Evolutionary conservation across 129 eudicot genomes (phyloP).

Genomic region (Pittosporum tobira): DNA sequence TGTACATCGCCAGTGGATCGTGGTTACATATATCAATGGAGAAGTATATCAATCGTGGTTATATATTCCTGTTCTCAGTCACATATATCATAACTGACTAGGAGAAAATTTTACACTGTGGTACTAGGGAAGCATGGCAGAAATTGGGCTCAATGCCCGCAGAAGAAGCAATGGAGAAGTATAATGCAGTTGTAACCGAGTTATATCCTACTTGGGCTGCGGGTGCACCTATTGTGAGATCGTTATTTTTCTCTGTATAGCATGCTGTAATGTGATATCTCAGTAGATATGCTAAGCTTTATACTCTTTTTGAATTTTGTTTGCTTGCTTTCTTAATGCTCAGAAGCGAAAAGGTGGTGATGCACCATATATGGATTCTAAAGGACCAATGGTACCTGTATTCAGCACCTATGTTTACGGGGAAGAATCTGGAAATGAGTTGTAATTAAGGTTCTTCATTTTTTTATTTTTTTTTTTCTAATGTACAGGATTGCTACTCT

Average conservation of each 20-base stretch:
- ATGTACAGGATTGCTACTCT: no score
- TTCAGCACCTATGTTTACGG: constrained; percentile 72
- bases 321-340: constrained; percentile 16
- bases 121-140: constrained; percentile 86
- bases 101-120: no score
- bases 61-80: neutral
- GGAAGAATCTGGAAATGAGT: no score
- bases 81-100: neutral
- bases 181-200: constrained; percentile 56
- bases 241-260: constrained; percentile 8
- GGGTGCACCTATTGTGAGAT: constrained; percentile 58
- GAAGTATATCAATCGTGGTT: neutral
- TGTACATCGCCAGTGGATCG: no score
- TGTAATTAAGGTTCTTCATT: constrained; percentile 63
- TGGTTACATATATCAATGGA: neutral
- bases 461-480: constrained; percentile 11
- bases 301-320: no score
- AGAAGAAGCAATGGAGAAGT: constrained; percentile 89
- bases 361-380: constrained; percentile 35
- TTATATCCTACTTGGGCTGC: no score
- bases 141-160: constrained; percentile 90
- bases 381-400: constrained; percentile 94
- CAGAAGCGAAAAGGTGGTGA: constrained; percentile 48
- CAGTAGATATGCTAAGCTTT: constrained; percentile 1
- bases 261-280: neutral